Percentiles rank a stretch among this genome's conserved stretches.
These are phyloP conservation scores for Penicillium sp. DNA, from an alignment of 2,329 filamentous ascomycete species.

Conservation along the genomic window DNA sequence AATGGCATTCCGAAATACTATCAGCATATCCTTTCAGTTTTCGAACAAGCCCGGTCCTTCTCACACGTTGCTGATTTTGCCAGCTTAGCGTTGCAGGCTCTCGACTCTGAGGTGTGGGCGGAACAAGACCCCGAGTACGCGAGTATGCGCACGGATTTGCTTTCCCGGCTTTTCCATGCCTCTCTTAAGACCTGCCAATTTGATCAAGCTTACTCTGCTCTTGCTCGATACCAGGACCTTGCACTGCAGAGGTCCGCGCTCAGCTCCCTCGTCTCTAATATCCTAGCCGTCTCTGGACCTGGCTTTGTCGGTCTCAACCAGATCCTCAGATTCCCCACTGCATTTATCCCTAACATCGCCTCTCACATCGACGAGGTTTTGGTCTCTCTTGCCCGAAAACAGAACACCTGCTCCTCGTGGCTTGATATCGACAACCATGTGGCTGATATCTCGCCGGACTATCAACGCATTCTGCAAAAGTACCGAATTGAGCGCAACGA, in stretches of 20 bases:
- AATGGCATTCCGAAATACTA: slow-evolving; percentile 80
- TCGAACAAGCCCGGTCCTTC: slow-evolving; percentile 72
- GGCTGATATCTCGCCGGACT: slow-evolving; percentile 56
- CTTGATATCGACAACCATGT: slow-evolving; percentile 38
- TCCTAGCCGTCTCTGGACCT: slow-evolving; percentile 42
- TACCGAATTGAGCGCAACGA: slow-evolving; percentile 82
- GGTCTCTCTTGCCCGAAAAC: slow-evolving; percentile 65
- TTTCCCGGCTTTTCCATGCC: slow-evolving; percentile 79
- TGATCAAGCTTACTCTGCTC: slow-evolving; percentile 74
- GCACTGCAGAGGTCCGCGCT: slow-evolving; percentile 71
- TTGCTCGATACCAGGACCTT: slow-evolving; percentile 68
- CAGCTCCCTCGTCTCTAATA: slow-evolving; percentile 58
- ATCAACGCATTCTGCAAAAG: slow-evolving; percentile 85
- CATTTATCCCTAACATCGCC: slow-evolving; percentile 61
- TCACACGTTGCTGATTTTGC: slow-evolving; percentile 83
- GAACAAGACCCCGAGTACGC: slow-evolving; percentile 38
- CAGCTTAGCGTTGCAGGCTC: slow-evolving; percentile 67
- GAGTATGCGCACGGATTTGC: slow-evolving; percentile 64
- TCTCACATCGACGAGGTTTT: slow-evolving; percentile 77
- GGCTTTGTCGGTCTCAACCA: slow-evolving; percentile 49
- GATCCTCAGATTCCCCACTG: slow-evolving; percentile 72
- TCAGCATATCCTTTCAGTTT: slow-evolving; percentile 77
- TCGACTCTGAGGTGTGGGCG: slow-evolving; percentile 34
- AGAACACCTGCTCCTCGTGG: slow-evolving; percentile 57
- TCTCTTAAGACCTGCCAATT: slow-evolving; percentile 76